A percentile compares a stretch with the other conserved stretches of the same genome.
phyloP scores from a whole-genome alignment of 352 stramenopile genomes.

The Pythium graminicola region DNA sequence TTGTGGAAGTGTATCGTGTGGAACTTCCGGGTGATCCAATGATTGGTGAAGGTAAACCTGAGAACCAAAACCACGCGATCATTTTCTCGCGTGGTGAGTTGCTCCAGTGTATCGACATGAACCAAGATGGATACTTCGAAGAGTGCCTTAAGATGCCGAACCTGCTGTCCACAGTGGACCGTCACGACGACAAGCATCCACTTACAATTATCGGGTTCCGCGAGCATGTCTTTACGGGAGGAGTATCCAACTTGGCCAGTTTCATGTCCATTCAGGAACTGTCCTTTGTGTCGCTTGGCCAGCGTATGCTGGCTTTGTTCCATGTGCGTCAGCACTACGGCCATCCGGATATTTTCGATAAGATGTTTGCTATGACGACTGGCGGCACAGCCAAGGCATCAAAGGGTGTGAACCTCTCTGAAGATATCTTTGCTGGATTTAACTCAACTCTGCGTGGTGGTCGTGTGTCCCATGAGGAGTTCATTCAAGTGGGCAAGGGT shows the following conservation, averaged over 20 bases:
- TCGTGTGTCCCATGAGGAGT: slow-evolving; percentile 72
- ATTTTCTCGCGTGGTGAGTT: slow-evolving; percentile 83
- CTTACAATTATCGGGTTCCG: slow-evolving; percentile 83
- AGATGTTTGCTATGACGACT: slow-evolving; percentile 74
- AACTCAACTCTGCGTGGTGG: slow-evolving; percentile 76
- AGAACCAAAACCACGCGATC: slow-evolving; percentile 88
- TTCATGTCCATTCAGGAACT: slow-evolving; percentile 87
- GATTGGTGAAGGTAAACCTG: slow-evolving; percentile 81
- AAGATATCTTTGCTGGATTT: slow-evolving; percentile 88
- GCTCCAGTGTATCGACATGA: slow-evolving; percentile 90
- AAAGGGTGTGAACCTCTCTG: slow-evolving; percentile 78
- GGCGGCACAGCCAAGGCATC: slow-evolving; percentile 78
- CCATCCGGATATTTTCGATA: slow-evolving; percentile 87
- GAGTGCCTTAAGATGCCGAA: slow-evolving; percentile 80
- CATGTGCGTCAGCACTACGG: slow-evolving; percentile 82
- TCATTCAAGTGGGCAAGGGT: slow-evolving; percentile 93
- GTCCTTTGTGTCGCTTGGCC: slow-evolving; percentile 75
- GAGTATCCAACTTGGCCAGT: slow-evolving; percentile 74
- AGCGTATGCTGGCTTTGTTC: slow-evolving; percentile 72
- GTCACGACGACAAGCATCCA: slow-evolving; percentile 54
- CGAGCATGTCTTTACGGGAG: slow-evolving; percentile 80
- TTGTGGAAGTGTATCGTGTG: slow-evolving; percentile 77
- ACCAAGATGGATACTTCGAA: slow-evolving; percentile 83
- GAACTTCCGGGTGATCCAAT: slow-evolving; percentile 82
- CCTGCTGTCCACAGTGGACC: slow-evolving; percentile 72